Conservation (phyloP, 768 basidiomycete species). For the Leccinum rimulosum region DNA sequence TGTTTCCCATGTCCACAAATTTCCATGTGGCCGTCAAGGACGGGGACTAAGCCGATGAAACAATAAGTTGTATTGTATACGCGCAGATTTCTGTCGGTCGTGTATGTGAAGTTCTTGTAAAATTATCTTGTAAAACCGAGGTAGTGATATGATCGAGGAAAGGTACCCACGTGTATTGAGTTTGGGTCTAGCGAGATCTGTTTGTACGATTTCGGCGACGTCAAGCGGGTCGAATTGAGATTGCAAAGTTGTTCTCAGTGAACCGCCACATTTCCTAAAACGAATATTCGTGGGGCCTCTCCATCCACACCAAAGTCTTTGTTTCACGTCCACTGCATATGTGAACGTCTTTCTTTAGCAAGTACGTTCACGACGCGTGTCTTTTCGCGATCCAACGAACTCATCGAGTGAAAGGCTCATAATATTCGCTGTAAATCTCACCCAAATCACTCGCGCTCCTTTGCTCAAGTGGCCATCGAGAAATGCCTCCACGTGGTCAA, state of each 20-base stretch:
- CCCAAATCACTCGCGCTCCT: background rate
- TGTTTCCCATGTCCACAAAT: too few species aligned
- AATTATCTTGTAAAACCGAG: background rate
- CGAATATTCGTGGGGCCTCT: constrained; percentile 2
- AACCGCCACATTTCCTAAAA: constrained; percentile 28
- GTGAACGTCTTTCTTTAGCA: constrained; percentile 8
- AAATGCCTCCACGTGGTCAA: constrained; percentile 53
- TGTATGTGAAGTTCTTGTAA: background rate
- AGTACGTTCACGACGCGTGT: constrained; percentile 15
- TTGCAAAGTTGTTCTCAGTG: background rate
- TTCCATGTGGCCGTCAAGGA: background rate
- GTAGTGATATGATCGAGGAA: background rate
- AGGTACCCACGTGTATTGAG: background rate
- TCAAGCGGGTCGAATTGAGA: background rate
- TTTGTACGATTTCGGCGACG: background rate
- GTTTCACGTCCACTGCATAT: constrained; percentile 21
- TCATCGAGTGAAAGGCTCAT: background rate
- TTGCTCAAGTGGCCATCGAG: background rate
- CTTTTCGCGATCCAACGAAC: constrained; percentile 1
- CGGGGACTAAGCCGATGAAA: background rate
- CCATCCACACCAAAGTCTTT: background rate
- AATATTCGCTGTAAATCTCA: background rate
- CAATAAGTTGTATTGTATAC: background rate
- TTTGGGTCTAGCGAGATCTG: background rate
- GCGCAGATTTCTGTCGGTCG: background rate